Evolutionary conservation across 257 asterid species (phyloP).

Genomic region (Euphrasia confusa): DNA sequence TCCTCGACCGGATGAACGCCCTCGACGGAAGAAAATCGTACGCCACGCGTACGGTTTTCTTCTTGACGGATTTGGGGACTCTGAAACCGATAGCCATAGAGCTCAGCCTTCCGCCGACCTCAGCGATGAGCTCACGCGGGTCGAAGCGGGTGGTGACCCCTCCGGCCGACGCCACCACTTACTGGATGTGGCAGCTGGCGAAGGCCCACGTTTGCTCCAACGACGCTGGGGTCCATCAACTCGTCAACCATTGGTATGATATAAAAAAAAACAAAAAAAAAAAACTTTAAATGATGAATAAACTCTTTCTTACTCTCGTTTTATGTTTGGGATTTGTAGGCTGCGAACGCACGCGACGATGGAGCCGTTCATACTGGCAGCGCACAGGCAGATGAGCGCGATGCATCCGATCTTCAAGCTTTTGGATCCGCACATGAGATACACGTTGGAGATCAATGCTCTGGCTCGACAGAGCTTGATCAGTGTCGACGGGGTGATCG

Average conservation of each 20-base stretch:
- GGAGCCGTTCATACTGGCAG: conserved; percentile 91
- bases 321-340: conserved; percentile 35
- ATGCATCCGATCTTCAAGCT: conserved; percentile 94
- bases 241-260: conserved; percentile 88
- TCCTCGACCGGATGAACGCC: conserved; percentile 68
- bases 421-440: conserved; percentile 97
- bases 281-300: background rate
- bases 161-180: conserved; percentile 63
- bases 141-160: conserved; percentile 75
- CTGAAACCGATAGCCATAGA: conserved; percentile 88
- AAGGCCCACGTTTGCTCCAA: conserved; percentile 93
- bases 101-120: conserved; percentile 62
- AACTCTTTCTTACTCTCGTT: no score
- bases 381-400: conserved; percentile 91
- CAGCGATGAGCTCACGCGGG: conserved; percentile 31
- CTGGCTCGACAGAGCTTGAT: conserved; percentile 84
- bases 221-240: conserved; percentile 99
- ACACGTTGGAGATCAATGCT: conserved; percentile 84
- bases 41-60: conserved; percentile 77
- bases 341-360: conserved; percentile 80
- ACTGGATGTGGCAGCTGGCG: conserved; percentile 88
- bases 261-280: no score
- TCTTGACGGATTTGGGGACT: conserved; percentile 67
- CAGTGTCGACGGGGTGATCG: conserved; percentile 80
- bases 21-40: conserved; percentile 88